Percentiles rank a stretch among this genome's conserved stretches.
Conservation (phyloP, 2,329 filamentous ascomycete species). For the Cercospora citrullina region DNA sequence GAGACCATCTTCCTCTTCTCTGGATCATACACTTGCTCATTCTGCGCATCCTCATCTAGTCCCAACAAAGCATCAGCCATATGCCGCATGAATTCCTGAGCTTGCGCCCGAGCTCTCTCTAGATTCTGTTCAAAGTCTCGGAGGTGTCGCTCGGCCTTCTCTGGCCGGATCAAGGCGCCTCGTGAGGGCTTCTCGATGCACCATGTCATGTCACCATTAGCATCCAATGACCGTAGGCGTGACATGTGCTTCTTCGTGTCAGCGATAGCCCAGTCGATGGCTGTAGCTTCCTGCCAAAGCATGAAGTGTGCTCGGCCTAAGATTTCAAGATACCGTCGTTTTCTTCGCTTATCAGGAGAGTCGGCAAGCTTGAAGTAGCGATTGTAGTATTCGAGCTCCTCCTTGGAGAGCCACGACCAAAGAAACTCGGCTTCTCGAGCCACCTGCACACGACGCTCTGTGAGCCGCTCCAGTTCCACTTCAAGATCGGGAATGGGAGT, state of each 20-base stretch:
- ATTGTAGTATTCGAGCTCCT: slow-evolving; percentile 20
- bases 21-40: slow-evolving; percentile 5
- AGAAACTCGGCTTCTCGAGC: slow-evolving; percentile 15
- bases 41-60: neutral
- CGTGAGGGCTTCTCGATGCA: neutral
- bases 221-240: slow-evolving; percentile 5
- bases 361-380: neutral
- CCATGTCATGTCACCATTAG: slow-evolving; percentile 14
- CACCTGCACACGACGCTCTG: slow-evolving; percentile 1
- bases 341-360: neutral
- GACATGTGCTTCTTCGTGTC: slow-evolving; percentile 17
- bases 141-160: neutral
- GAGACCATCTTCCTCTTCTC: slow-evolving; percentile 14
- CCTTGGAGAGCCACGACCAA: slow-evolving; percentile 15
- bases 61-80: neutral
- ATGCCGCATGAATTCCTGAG: neutral
- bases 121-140: neutral
- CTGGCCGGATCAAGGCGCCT: neutral
- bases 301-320: neutral
- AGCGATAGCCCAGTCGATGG: slow-evolving; percentile 18
- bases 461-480: slow-evolving; percentile 9
- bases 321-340: slow-evolving; percentile 7
- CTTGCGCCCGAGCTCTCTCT: neutral
- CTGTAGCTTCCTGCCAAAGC: slow-evolving; percentile 12
- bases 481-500: slow-evolving; percentile 18